Conservation (phyloP, 306 rosid species). For the Cyamopsis tetragonoloba region DNA sequence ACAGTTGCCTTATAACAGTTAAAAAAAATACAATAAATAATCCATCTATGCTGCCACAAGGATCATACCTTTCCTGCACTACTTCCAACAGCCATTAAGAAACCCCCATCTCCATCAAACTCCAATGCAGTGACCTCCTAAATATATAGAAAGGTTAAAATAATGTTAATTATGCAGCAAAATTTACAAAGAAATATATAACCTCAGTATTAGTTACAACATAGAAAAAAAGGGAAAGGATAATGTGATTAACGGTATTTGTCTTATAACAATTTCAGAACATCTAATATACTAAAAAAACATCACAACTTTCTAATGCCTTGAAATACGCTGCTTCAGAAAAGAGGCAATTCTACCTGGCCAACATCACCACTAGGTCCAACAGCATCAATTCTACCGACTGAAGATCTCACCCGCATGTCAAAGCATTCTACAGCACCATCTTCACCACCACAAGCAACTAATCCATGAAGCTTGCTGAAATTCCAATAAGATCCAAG, state of each 20-base stretch:
- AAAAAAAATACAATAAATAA: background rate
- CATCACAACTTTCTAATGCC: background rate
- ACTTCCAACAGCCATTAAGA: conserved; percentile 90
- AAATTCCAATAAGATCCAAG: conserved; percentile 29
- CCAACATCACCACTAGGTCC: conserved; percentile 69
- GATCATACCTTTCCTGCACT: conserved; percentile 82
- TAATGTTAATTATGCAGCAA: background rate
- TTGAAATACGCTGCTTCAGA: background rate
- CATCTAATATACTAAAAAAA: background rate
- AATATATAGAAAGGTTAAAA: conserved; percentile 25
- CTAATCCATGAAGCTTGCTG: conserved; percentile 85
- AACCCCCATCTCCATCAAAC: conserved; percentile 74
- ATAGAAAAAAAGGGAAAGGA: background rate
- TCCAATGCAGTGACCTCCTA: conserved; percentile 93
- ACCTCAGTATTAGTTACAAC: background rate
- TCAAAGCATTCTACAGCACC: conserved; percentile 96
- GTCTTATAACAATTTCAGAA: background rate
- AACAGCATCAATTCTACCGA: conserved; percentile 83
- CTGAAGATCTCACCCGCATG: conserved; percentile 69
- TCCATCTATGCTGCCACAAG: background rate
- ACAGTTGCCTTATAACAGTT: background rate
- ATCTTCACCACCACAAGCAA: conserved; percentile 97
- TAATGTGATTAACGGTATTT: background rate
- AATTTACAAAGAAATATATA: conserved; percentile 1
- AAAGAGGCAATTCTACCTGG: conserved; percentile 53